phyloP scores from a whole-genome alignment of 2,329 filamentous ascomycete genomes.

The Colletotrichum falcatum region DNA sequence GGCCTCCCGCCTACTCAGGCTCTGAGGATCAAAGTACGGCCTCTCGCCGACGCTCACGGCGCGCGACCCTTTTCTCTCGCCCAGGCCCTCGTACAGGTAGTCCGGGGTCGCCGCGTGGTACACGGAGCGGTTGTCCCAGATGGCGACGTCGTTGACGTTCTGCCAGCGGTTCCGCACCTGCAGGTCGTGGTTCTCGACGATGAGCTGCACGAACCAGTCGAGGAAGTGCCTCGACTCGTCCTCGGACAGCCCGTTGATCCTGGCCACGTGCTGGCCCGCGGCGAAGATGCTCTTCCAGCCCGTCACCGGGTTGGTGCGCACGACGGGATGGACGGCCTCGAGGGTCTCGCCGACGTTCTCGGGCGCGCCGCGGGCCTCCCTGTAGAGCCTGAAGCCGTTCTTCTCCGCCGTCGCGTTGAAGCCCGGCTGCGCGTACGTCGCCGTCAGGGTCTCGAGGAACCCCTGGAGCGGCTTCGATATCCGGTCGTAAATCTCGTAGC shows the following conservation, averaged over 20 bases:
- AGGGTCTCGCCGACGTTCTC: conserved; percentile 62
- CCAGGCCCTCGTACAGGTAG: conserved; percentile 57
- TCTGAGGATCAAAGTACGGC: conserved; percentile 64
- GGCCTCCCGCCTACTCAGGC: conserved; percentile 45
- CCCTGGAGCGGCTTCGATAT: conserved; percentile 66
- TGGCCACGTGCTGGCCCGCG: conserved; percentile 61
- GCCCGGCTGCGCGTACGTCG: conserved; percentile 62
- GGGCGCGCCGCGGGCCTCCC: conserved; percentile 59
- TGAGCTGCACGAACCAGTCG: conserved; percentile 62
- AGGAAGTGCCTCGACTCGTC: conserved; percentile 62
- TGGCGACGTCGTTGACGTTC: conserved; percentile 61
- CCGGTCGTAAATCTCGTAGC: conserved; percentile 71
- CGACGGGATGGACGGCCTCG: conserved; percentile 64
- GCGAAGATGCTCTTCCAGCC: conserved; percentile 69
- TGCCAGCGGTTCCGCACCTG: conserved; percentile 62
- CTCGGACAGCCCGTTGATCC: conserved; percentile 63
- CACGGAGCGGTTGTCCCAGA: conserved; percentile 70
- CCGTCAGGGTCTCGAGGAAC: conserved; percentile 70
- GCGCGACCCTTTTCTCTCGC: conserved; percentile 61
- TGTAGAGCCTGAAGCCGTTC: conserved; percentile 60
- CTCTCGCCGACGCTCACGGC: conserved; percentile 66
- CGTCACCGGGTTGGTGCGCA: conserved; percentile 69
- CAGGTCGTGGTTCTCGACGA: conserved; percentile 67
- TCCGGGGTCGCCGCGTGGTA: conserved; percentile 68
- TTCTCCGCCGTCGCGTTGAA: conserved; percentile 62